Evolutionary conservation across 2,329 filamentous ascomycete species (phyloP).

Genomic region (Epichloe scottii): DNA sequence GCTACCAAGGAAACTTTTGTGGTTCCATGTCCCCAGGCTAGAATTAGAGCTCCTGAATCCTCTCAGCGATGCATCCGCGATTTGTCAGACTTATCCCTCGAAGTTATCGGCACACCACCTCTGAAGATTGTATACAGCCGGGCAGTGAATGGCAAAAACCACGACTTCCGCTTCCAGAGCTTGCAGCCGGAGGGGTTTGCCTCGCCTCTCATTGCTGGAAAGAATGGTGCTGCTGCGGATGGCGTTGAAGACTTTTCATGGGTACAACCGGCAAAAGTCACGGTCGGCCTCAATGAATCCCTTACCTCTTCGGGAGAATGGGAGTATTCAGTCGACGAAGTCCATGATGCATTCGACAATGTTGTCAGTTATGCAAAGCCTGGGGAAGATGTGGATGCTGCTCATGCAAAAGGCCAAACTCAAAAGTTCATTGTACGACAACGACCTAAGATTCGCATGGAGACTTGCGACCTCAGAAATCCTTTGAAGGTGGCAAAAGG

Average conservation of each 20-base stretch:
- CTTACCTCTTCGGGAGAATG: constrained; percentile 68
- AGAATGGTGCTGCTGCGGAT: constrained; percentile 47
- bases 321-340: constrained; percentile 84
- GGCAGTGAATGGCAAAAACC: constrained; percentile 70
- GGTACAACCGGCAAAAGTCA: constrained; percentile 63
- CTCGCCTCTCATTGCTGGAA: constrained; percentile 59
- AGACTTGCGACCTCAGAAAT: constrained; percentile 64
- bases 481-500: constrained; percentile 78
- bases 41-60: constrained; percentile 50
- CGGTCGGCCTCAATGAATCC: constrained; percentile 81
- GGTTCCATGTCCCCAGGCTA: constrained; percentile 71
- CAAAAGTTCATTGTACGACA: constrained; percentile 80
- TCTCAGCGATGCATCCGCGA: constrained; percentile 72
- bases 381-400: constrained; percentile 57
- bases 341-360: constrained; percentile 85
- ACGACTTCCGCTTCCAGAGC: constrained; percentile 82
- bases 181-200: constrained; percentile 79
- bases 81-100: constrained; percentile 70
- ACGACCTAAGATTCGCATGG: constrained; percentile 60
- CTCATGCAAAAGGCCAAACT: constrained; percentile 49
- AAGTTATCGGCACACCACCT: constrained; percentile 80
- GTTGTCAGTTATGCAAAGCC: constrained; percentile 58
- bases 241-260: constrained; percentile 61
- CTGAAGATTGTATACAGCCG: constrained; percentile 88
- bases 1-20: constrained; percentile 67